A percentile compares a stretch with the other conserved stretches of the same genome.
These are phyloP conservation scores for Misopates orontium DNA, from an alignment of 257 asterid genomes.

Conservation along the genomic window DNA sequence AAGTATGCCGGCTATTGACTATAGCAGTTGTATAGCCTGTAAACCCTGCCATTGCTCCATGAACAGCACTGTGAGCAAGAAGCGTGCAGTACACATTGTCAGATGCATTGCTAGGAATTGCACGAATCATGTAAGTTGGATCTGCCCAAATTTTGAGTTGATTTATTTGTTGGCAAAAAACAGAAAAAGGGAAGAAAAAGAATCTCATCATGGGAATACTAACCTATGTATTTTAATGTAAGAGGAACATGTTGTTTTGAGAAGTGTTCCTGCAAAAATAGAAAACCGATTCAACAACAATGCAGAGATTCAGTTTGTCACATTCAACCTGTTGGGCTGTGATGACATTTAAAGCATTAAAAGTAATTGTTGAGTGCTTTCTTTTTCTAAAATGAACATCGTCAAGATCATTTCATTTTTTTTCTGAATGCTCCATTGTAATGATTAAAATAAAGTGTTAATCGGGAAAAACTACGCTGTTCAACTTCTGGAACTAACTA, in stretches of 20 bases:
- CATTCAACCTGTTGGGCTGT: neutral
- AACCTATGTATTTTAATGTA: conserved; percentile 76
- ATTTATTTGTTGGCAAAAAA: conserved; percentile 19
- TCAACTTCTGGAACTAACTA: neutral
- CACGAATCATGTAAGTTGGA: conserved; percentile 81
- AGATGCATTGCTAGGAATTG: conserved; percentile 75
- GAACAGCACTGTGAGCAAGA: conserved; percentile 82
- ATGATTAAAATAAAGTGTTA: neutral
- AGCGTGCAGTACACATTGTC: conserved; percentile 75
- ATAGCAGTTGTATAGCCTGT: conserved; percentile 67
- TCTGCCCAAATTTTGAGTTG: conserved; percentile 40
- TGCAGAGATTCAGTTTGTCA: neutral
- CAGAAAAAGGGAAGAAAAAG: conserved; percentile 1
- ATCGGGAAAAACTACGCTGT: conserved; percentile 7
- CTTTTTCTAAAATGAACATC: neutral
- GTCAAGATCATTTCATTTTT: neutral
- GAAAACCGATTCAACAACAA: conserved; percentile 11
- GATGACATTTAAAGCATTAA: neutral
- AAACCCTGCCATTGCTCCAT: conserved; percentile 81
- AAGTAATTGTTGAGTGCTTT: conserved; percentile 1
- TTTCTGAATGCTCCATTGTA: neutral
- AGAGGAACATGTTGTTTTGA: conserved; percentile 36
- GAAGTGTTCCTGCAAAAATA: conserved; percentile 51
- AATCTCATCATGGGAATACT: conserved; percentile 23
- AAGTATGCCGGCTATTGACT: conserved; percentile 64